These are phyloP conservation scores for Sugiyamaella pinicola DNA, from an alignment of 1,139 yeast genomes.

Conservation along the genomic window DNA sequence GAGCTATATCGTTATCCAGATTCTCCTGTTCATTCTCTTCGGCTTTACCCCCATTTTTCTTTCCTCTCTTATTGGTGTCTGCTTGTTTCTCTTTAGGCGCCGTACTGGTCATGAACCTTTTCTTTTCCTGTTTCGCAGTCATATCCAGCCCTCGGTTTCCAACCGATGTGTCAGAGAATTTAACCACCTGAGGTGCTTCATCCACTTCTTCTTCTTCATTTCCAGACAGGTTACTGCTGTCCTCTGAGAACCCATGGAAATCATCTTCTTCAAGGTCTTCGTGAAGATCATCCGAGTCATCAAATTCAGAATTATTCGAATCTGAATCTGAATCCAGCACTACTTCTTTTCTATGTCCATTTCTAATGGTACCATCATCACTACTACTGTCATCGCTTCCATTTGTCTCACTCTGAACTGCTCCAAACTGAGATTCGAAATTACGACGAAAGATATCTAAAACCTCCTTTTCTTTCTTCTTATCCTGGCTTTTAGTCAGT, in stretches of 20 bases:
- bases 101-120: slow-evolving; percentile 47
- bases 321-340: slow-evolving; percentile 32
- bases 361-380: neutral
- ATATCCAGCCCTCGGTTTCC: slow-evolving; percentile 16
- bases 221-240: neutral
- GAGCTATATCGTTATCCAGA: slow-evolving; percentile 75
- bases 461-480: slow-evolving; percentile 22
- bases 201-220: neutral
- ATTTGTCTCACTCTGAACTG: slow-evolving; percentile 46
- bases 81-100: slow-evolving; percentile 45
- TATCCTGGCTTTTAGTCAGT: neutral
- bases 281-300: slow-evolving; percentile 31
- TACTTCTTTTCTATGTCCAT: slow-evolving; percentile 47
- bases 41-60: slow-evolving; percentile 14
- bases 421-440: slow-evolving; percentile 72
- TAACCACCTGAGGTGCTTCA: slow-evolving; percentile 19
- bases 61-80: slow-evolving; percentile 30
- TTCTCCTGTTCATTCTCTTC: slow-evolving; percentile 39
- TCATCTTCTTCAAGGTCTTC: slow-evolving; percentile 24
- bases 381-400: slow-evolving; percentile 1
- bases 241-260: slow-evolving; percentile 18
- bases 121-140: slow-evolving; percentile 46
- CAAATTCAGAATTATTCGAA: slow-evolving; percentile 31
- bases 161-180: slow-evolving; percentile 18
- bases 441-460: slow-evolving; percentile 46